Evolutionary conservation across 352 stramenopile species (phyloP).

Genomic region (Phytophthora boehmeriae): DNA sequence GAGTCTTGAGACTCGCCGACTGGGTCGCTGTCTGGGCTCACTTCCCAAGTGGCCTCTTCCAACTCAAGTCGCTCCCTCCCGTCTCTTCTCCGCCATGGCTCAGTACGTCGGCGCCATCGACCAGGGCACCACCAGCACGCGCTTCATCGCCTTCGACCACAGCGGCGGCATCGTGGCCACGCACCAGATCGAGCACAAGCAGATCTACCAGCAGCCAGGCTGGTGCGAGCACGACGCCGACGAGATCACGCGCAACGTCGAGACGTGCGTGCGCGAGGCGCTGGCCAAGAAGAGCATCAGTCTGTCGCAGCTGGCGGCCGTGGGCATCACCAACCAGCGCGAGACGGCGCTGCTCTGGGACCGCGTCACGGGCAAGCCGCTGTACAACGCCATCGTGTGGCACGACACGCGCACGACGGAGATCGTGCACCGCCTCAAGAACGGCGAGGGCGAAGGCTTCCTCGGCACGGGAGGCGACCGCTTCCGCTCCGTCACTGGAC

Average conservation of each 20-base stretch:
- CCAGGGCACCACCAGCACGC: conserved; percentile 96
- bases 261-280: conserved; percentile 76
- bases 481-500: conserved; percentile 88
- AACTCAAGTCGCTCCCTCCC: conserved; percentile 20
- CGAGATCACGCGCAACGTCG: conserved; percentile 93
- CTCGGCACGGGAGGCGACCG: conserved; percentile 58
- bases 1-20: too few species aligned
- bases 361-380: conserved; percentile 93
- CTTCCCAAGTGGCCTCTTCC: conserved; percentile 42
- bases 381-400: conserved; percentile 99
- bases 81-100: conserved; percentile 37
- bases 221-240: conserved; percentile 98
- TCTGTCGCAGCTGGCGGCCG: conserved; percentile 78
- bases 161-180: conserved; percentile 88
- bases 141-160: conserved; percentile 96
- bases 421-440: conserved; percentile 88
- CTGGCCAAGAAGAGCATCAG: conserved; percentile 75
- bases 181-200: conserved; percentile 96
- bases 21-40: too few species aligned
- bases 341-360: conserved; percentile 99
- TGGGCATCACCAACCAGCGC: conserved; percentile 99
- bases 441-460: conserved; percentile 63
- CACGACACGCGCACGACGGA: conserved; percentile 95
- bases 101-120: conserved; percentile 93
- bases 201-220: conserved; percentile 95